These are phyloP conservation scores for Canariomyces notabilis DNA, from an alignment of 2,329 filamentous ascomycete genomes.

Conservation along the genomic window DNA sequence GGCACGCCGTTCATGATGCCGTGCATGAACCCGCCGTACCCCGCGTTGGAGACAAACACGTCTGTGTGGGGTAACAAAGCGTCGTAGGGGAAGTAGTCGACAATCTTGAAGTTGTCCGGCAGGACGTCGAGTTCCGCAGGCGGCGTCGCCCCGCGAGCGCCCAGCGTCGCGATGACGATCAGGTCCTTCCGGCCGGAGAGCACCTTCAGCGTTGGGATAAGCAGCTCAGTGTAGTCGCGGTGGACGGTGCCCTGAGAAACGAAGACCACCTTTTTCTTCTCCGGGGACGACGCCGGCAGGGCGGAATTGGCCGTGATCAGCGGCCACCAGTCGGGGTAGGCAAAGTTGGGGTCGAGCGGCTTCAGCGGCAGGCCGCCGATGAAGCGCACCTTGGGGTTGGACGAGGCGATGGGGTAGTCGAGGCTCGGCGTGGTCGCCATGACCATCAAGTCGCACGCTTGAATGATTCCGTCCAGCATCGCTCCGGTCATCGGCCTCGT, in stretches of 20 bases:
- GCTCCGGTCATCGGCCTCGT: slow-evolving; percentile 10
- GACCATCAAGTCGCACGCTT: slow-evolving; percentile 31
- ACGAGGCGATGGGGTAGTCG: slow-evolving; percentile 35
- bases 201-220: slow-evolving; percentile 41
- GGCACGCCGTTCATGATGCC: slow-evolving; percentile 42
- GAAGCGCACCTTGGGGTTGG: slow-evolving; percentile 38
- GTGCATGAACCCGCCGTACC: slow-evolving; percentile 44
- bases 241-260: slow-evolving; percentile 46
- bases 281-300: neutral
- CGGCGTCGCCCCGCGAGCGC: slow-evolving; percentile 27
- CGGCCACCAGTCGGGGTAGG: slow-evolving; percentile 42
- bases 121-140: slow-evolving; percentile 1
- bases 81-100: slow-evolving; percentile 47
- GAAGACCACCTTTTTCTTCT: slow-evolving; percentile 37
- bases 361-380: slow-evolving; percentile 38
- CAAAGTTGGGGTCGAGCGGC: slow-evolving; percentile 25
- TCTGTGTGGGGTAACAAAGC: slow-evolving; percentile 39
- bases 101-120: slow-evolving; percentile 38
- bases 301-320: slow-evolving; percentile 33
- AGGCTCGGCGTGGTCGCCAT: slow-evolving; percentile 36
- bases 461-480: slow-evolving; percentile 7
- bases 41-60: slow-evolving; percentile 44
- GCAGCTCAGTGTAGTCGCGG: slow-evolving; percentile 35
- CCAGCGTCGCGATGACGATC: slow-evolving; percentile 34
- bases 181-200: slow-evolving; percentile 38